Evolutionary conservation across 1,284 basidiomycete species (phyloP), one percentile per base, ranked within the genome.

Genomic region (Microbotryum scabiosae): DNA sequence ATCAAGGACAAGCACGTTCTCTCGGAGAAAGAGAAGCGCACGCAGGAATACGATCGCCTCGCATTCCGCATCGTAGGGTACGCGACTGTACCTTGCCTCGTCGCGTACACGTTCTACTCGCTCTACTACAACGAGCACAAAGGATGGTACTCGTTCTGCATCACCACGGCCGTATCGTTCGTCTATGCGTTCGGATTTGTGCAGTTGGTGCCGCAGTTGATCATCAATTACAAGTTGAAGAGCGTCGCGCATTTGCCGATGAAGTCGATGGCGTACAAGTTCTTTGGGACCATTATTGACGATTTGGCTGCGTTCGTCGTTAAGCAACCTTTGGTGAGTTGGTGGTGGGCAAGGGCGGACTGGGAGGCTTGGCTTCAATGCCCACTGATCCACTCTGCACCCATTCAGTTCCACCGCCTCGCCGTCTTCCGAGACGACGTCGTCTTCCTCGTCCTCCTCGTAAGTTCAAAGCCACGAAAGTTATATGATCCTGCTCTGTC

Each of bases 101-200:
- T 82, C n/a, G 86, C 78, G 14, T 97, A 97, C 76, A 86, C 91
- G 2, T 78, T 87, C 64, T 97, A 97, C 75, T 94, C 90, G 36
- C 81, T 76, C 6, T 68, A 91, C n/a, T 91, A 91, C 73, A 82
- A 90, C 68, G 67, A 62, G 54, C 94, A 97, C 75, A 82, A 84
- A 68, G 87, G 90, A 54, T 97, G 92, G 92, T 97, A 96, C 77
- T 90, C 87, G 69, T 98, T 96, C 76, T 80, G 89, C 63, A 90
- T 97, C 61, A 49, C 47, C 50, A 64, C 59, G 2, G 36, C 65
- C 36, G 58, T 57, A 1, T 55, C 43, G 8, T 93, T 90, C 75
- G 88, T 93, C 45, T 92, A 91, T 73, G 91, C 91, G 84, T 97
- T 97, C 75, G 94, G 94, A 66, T 97, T 97, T 76, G 91, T 93